Percentiles rank a stretch among this genome's conserved stretches.
These are phyloP conservation scores for Phlyctochytrium planicorne DNA, from an alignment of 192 early-diverging fungal species.

Conservation along the genomic window DNA sequence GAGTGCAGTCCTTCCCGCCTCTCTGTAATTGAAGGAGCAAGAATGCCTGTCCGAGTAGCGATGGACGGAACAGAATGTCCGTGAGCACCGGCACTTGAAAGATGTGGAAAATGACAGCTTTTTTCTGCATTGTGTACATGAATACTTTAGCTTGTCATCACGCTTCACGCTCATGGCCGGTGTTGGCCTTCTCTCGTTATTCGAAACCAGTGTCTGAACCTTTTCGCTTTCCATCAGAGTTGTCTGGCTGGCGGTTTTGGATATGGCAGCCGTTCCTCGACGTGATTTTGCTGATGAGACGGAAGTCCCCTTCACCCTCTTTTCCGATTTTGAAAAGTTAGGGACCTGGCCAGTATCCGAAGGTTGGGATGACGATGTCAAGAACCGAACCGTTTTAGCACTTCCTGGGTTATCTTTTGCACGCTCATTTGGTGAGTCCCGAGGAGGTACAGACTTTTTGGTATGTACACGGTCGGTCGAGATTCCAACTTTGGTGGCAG, in stretches of 20 bases:
- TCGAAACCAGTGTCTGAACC: background rate
- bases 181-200: too few relatives aligned
- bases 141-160: conserved; percentile 15
- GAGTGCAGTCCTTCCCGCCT: conserved; percentile 37
- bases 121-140: conserved; percentile 48
- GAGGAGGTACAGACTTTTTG: too few relatives aligned
- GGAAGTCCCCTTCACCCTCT: background rate
- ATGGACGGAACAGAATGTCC: conserved; percentile 51
- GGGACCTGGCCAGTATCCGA: background rate
- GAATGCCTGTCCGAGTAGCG: conserved; percentile 55
- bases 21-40: conserved; percentile 53
- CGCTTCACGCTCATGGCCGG: background rate
- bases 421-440: too few relatives aligned
- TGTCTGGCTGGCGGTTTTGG: background rate
- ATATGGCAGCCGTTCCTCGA: background rate
- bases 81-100: conserved; percentile 55
- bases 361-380: background rate
- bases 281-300: background rate
- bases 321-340: background rate
- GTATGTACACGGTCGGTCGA: too few relatives aligned
- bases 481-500: too few relatives aligned
- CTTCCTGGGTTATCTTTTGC: too few relatives aligned
- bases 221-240: background rate
- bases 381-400: too few relatives aligned
- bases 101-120: conserved; percentile 48